Conservation (phyloP, 2,329 filamentous ascomycete species). For the Cylindrodendrum hubeiense region DNA sequence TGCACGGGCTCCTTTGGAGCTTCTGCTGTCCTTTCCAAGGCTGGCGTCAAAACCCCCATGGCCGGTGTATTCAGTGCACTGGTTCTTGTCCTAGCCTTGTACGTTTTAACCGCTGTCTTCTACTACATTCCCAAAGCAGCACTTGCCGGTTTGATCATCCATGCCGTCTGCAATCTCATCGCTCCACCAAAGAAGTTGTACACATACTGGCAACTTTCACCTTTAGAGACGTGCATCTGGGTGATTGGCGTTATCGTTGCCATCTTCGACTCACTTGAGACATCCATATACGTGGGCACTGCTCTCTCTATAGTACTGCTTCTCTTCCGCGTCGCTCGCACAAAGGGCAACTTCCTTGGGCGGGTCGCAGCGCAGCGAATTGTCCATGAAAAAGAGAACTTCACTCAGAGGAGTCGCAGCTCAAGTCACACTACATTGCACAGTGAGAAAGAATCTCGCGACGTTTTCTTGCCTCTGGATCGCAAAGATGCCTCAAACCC, state of each 20-base stretch:
- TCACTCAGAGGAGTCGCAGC: neutral
- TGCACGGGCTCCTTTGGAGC: constrained; percentile 67
- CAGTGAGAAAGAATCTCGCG: constrained; percentile 35
- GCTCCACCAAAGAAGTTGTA: constrained; percentile 80
- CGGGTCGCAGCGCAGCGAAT: constrained; percentile 44
- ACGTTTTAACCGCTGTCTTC: constrained; percentile 82
- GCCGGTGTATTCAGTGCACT: constrained; percentile 83
- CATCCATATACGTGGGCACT: constrained; percentile 63
- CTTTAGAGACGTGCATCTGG: constrained; percentile 81
- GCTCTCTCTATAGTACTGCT: constrained; percentile 56
- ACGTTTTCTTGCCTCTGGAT: constrained; percentile 57
- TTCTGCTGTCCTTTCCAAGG: constrained; percentile 87
- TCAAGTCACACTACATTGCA: neutral
- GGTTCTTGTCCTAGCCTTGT: constrained; percentile 82
- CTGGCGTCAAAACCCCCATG: constrained; percentile 83
- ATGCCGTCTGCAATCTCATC: constrained; percentile 83
- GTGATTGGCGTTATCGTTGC: constrained; percentile 76
- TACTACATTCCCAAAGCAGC: constrained; percentile 82
- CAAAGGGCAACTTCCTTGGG: constrained; percentile 62
- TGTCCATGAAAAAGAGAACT: neutral
- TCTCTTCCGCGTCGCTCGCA: constrained; percentile 59
- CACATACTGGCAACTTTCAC: constrained; percentile 82
- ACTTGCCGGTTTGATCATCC: constrained; percentile 83
- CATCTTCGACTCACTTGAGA: constrained; percentile 63
- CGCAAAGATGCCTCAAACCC: constrained; percentile 60